A percentile compares a stretch with the other conserved stretches of the same genome.
These are phyloP conservation scores for Phytopythium ostracodes DNA, from an alignment of 352 stramenopile species.

Conservation along the genomic window DNA sequence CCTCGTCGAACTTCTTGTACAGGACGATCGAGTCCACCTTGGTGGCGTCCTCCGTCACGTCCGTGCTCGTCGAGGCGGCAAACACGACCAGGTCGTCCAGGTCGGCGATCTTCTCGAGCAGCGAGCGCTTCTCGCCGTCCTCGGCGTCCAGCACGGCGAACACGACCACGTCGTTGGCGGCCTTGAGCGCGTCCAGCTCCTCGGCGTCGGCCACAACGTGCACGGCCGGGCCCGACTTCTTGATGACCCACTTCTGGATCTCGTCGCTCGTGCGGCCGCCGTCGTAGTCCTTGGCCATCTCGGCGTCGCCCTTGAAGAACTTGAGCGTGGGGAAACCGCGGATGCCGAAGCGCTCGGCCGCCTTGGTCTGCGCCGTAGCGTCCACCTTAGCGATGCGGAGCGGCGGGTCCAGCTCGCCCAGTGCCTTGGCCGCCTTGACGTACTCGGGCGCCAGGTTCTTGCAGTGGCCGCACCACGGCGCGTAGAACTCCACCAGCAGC, in stretches of 20 bases:
- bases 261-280: constrained; percentile 80
- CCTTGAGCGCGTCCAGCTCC: constrained; percentile 75
- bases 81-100: constrained; percentile 74
- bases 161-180: constrained; percentile 84
- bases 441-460: constrained; percentile 86
- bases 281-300: constrained; percentile 84
- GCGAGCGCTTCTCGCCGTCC: constrained; percentile 57
- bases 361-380: constrained; percentile 78
- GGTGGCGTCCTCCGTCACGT: constrained; percentile 51
- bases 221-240: constrained; percentile 89
- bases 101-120: constrained; percentile 76
- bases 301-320: constrained; percentile 88
- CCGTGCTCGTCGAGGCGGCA: constrained; percentile 63
- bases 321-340: constrained; percentile 91
- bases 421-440: constrained; percentile 75
- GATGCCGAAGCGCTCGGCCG: constrained; percentile 77
- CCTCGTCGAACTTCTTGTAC: constrained; percentile 88
- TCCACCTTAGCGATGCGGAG: constrained; percentile 88
- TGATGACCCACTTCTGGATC: constrained; percentile 89
- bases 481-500: constrained; percentile 90
- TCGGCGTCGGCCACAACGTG: constrained; percentile 70
- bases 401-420: constrained; percentile 72
- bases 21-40: constrained; percentile 68
- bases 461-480: constrained; percentile 86
- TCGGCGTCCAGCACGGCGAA: constrained; percentile 80